Base-by-base conservation (phyloP, 352 stramenopile species). In the Phytophthora fragariae region DNA sequence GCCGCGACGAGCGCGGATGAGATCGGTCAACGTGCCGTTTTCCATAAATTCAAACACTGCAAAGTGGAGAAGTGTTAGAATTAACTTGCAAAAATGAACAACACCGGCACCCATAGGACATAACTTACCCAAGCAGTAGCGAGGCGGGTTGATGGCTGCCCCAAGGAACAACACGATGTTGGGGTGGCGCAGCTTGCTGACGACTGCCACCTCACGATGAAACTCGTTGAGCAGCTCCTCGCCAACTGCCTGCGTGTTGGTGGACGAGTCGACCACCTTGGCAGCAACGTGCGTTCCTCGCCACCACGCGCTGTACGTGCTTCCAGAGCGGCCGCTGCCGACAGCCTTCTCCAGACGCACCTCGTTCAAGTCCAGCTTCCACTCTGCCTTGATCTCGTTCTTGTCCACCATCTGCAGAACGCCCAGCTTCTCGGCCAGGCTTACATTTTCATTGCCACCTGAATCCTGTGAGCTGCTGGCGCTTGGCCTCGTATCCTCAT, bases 41-140 rank as follows among this genome's bases (percentile, higher is more conserved):
- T 93, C 81, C 89, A 96, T 96, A 50, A 92, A 96, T 72, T 96
- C 88, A 70, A 96, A 96, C 53, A 95, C 87, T 93, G 31, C 33
- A 37, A 41, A 31, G 10, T 19, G 14, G 24, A 41, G 29, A 37
- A 7, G 19, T 33, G 41, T 62, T 46, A 58, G 46, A 39, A 29
- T 29, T 17, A 39, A 4, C 35, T 19, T 21, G 49, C 39, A 19
- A 54, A 14, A 9, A 9, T 31, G 29, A 0, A 31, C 29, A 31
- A 35, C 15, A 58, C 44, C 62, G 15, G 24, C 14, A 55, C 15
- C 9, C 19, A 41, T 21, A 10, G 19, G 33, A 80, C 84, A 31
- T 85, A 93, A 80, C 84, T 39, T 85, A 93, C 86, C 83, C 46
- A 96, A 79, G 60, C 89, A 96, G 59, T 96, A 96, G 61, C 87